Evolutionary conservation across 225 moss, liverwort and hornwort species (phyloP), one percentile per base, ranked within the genome.

Genomic region (Asterella californica): DNA sequence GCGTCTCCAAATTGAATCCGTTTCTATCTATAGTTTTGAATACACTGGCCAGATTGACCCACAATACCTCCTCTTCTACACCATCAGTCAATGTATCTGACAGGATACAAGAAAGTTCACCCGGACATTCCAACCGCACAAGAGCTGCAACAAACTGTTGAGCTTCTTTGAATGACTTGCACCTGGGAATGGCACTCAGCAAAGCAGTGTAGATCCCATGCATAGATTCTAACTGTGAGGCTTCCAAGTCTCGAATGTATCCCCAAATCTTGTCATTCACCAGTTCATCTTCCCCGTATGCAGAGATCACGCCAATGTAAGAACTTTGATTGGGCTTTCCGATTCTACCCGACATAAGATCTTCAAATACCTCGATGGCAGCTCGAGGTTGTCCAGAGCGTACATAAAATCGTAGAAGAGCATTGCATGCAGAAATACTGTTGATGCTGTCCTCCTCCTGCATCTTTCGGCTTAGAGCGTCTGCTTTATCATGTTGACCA

Each of bases 1-100:
- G 93, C 0, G 93, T 90, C 84, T 95, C 99, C 81, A 91, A 67
- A 84, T 93, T 95, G 74, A 93, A 88, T 2, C 99, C 99, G 47
- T 92, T 92, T 37, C 85, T 87, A 62, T 99, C 91, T 82, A 99
- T 85, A 0, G 85, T 70, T 15, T 82, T 53, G 49, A 95, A 88
- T n/a, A 83, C 72, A 11, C 76, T 57, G 0, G 83, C 82, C 30
- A 93, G 48, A 9, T 81, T 62, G 33, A 73, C 76, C 92, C 92
- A 94, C 33, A 46, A 70, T 12, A 76, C 85, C 77, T 88, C 88
- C 48, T 87, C 82, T 34, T 45, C 65, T 33, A 65, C 82, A 77
- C 66, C 83, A 53, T 79, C 74, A 34, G 67, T 53, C 18, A 88
- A 80, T 4, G 79, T 64, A 34, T 84, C 86, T 79, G 84, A 85